Conservation (phyloP, 2,329 filamentous ascomycete species). For the Chaetothyriales sp. region DNA sequence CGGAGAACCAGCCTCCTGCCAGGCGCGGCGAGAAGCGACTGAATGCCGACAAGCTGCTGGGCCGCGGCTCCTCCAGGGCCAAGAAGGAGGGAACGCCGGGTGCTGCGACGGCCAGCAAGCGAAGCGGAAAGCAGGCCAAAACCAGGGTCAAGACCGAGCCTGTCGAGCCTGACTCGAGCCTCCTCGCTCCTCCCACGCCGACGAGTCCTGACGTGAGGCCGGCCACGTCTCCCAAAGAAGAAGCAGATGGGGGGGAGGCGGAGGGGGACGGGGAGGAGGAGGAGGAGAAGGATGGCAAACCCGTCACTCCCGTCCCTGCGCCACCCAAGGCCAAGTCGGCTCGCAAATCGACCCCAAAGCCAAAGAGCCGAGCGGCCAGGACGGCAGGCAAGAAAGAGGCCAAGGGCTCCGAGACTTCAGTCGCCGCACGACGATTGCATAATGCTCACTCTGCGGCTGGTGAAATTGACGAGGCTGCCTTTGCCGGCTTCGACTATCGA, state of each 20-base stretch:
- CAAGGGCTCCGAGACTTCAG: conserved; percentile 52
- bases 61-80: conserved; percentile 25
- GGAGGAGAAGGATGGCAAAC: conserved; percentile 19
- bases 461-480: conserved; percentile 76
- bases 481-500: conserved; percentile 80
- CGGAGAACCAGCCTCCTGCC: conserved; percentile 88
- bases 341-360: conserved; percentile 35
- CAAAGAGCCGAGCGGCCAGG: conserved; percentile 30
- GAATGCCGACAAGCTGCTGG: conserved; percentile 18
- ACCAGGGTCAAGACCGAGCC: conserved; percentile 27
- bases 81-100: conserved; percentile 30
- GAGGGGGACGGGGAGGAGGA: conserved; percentile 22
- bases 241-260: conserved; percentile 20
- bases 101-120: conserved; percentile 27
- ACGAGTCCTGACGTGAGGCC: conserved; percentile 34
- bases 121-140: conserved; percentile 32
- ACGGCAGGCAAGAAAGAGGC: conserved; percentile 43
- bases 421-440: conserved; percentile 75
- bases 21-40: conserved; percentile 51
- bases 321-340: conserved; percentile 24
- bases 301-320: conserved; percentile 16
- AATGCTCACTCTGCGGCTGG: conserved; percentile 63
- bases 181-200: conserved; percentile 39
- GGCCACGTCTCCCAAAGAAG: conserved; percentile 23
- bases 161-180: conserved; percentile 27